A percentile compares a stretch with the other conserved stretches of the same genome.
phyloP scores from a whole-genome alignment of 164 flowering plant genomes.

The Tinospora cordifolia region DNA sequence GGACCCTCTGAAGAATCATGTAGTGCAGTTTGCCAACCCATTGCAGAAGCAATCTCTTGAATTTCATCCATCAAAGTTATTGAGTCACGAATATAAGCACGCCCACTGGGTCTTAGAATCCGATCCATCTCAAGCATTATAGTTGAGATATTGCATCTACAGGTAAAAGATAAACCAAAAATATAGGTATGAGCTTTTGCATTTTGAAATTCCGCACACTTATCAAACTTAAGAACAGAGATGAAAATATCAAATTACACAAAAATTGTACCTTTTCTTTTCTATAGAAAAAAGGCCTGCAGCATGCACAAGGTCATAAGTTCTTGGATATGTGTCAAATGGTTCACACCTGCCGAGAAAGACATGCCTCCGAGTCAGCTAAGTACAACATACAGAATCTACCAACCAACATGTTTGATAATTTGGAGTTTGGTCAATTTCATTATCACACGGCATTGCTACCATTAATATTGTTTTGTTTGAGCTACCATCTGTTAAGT shows the following conservation, averaged over 20 bases:
- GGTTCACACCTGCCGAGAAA: slow-evolving; percentile 62
- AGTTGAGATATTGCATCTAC: slow-evolving; percentile 53
- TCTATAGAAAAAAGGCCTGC: slow-evolving; percentile 65
- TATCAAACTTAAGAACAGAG: not conserved
- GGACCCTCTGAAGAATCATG: slow-evolving; percentile 65
- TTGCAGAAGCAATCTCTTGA: slow-evolving; percentile 39
- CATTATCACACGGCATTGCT: no score
- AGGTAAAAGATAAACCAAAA: not conserved
- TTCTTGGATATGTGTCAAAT: slow-evolving; percentile 87
- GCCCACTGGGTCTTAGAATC: slow-evolving; percentile 72
- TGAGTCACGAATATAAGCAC: slow-evolving; percentile 55
- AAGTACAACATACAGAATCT: no score
- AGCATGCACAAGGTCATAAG: slow-evolving; percentile 82
- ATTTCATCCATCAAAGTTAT: slow-evolving; percentile 39
- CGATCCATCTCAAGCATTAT: slow-evolving; percentile 88
- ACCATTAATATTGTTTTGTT: no score
- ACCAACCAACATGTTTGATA: no score
- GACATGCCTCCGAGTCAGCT: not conserved
- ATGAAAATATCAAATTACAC: not conserved
- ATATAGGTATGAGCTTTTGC: not conserved
- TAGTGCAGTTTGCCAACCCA: slow-evolving; percentile 52
- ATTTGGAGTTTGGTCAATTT: no score
- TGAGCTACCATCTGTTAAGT: no score
- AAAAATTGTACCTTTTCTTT: slow-evolving; percentile 44
- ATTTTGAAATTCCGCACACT: not conserved